These are phyloP conservation scores for Candida xyloterini DNA, from an alignment of 805 yeast species.

Conservation along the genomic window DNA sequence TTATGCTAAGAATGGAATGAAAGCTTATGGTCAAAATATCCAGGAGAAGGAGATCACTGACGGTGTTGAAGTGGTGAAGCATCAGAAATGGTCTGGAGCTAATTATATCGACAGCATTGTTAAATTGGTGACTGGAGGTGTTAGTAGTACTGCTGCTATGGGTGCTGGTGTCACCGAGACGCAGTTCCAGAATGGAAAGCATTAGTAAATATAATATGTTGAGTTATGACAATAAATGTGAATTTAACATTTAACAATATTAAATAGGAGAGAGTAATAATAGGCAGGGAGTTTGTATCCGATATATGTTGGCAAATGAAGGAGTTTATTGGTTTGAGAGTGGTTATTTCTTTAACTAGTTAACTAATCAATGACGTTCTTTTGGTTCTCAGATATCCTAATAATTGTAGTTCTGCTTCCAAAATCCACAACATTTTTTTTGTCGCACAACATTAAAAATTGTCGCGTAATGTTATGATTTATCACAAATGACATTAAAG, in stretches of 20 bases:
- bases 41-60: constrained; percentile 85
- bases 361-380: too few species aligned
- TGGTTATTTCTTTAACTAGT: too few species aligned
- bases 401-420: too few species aligned
- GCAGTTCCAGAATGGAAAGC: constrained; percentile 60
- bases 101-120: constrained; percentile 90
- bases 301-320: too few species aligned
- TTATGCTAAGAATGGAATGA: constrained; percentile 84
- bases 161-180: constrained; percentile 98
- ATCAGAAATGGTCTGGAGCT: constrained; percentile 99
- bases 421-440: not conserved
- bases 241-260: not conserved
- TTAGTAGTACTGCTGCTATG: constrained; percentile 95
- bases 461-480: constrained; percentile 11
- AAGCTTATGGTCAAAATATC: constrained; percentile 85
- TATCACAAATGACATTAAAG: constrained; percentile 9
- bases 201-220: not conserved
- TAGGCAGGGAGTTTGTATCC: too few species aligned
- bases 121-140: constrained; percentile 91
- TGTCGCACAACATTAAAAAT: constrained; percentile 5
- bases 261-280: not conserved
- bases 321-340: too few species aligned
- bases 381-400: too few species aligned
- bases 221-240: not conserved
- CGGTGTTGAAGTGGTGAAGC: constrained; percentile 94